Evolutionary conservation across 1,284 basidiomycete species (phyloP).

Genomic region (Cryptococcus hybrid): DNA sequence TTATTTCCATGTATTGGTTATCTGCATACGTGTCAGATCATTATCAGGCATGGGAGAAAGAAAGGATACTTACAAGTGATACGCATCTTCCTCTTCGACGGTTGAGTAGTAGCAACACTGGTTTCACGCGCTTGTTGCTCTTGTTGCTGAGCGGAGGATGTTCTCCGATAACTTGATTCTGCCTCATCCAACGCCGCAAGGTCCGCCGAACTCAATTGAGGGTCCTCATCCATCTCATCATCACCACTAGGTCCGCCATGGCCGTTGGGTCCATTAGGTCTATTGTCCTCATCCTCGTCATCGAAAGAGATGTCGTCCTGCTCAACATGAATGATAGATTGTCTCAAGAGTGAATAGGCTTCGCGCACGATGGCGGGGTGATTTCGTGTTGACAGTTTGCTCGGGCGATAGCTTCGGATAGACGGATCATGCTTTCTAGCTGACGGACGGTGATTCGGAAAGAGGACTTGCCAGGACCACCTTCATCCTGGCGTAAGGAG

Average conservation of each 20-base stretch:
- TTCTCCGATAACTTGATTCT: slow-evolving; percentile 37
- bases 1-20: slow-evolving; percentile 89
- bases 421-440: slow-evolving; percentile 93
- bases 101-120: slow-evolving; percentile 30
- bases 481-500: slow-evolving; percentile 87
- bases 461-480: slow-evolving; percentile 82
- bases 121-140: slow-evolving; percentile 25
- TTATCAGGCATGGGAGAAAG: not conserved
- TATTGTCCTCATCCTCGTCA: slow-evolving; percentile 69
- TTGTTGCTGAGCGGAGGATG: slow-evolving; percentile 53
- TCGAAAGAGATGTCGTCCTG: slow-evolving; percentile 99
- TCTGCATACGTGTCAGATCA: slow-evolving; percentile 46
- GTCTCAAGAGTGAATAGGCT: slow-evolving; percentile 87
- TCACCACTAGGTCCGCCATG: slow-evolving; percentile 21
- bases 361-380: slow-evolving; percentile 88
- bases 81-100: slow-evolving; percentile 69
- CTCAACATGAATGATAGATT: slow-evolving; percentile 99
- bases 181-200: slow-evolving; percentile 53
- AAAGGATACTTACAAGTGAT: slow-evolving; percentile 62
- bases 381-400: slow-evolving; percentile 96
- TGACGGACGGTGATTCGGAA: slow-evolving; percentile 97
- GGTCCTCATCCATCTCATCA: slow-evolving; percentile 39
- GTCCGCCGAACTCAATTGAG: slow-evolving; percentile 60
- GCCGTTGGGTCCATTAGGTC: slow-evolving; percentile 46
- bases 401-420: slow-evolving; percentile 94